Evolutionary conservation across 78 protist genomes (phyloP).

Genomic region (Emiliania huxleyi): DNA sequence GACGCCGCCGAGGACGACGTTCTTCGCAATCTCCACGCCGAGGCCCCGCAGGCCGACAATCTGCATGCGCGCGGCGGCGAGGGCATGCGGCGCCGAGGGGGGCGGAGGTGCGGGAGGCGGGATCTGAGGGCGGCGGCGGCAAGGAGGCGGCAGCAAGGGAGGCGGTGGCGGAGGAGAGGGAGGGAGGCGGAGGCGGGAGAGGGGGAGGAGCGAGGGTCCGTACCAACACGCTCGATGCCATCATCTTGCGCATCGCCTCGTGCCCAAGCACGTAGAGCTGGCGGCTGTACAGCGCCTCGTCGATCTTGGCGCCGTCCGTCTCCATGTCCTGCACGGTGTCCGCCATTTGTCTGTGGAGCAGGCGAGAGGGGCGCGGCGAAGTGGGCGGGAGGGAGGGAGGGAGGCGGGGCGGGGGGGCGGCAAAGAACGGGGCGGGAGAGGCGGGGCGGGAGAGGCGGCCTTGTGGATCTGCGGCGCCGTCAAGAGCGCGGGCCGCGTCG

Average conservation of each 20-base stretch:
- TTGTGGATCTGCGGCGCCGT: no score
- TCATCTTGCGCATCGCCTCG: conserved; percentile 75
- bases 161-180: no score
- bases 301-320: not conserved
- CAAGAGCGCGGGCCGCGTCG: no score
- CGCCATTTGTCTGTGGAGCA: not conserved
- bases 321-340: not conserved
- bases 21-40: conserved; percentile 97
- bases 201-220: no score
- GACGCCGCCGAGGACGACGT: conserved; percentile 95
- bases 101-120: no score
- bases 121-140: no score
- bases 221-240: conserved; percentile 64
- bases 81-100: no score
- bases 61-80: no score
- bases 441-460: not conserved
- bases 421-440: not conserved
- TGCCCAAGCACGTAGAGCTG: conserved; percentile 79
- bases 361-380: no score
- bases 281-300: conserved; percentile 74
- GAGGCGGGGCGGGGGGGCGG: not conserved
- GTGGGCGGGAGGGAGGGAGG: not conserved
- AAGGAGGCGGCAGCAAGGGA: no score
- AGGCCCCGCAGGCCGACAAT: conserved; percentile 89
- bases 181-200: no score